These are phyloP conservation scores for Stellera chamaejasme DNA, from an alignment of 345 rosid species.

Conservation along the genomic window DNA sequence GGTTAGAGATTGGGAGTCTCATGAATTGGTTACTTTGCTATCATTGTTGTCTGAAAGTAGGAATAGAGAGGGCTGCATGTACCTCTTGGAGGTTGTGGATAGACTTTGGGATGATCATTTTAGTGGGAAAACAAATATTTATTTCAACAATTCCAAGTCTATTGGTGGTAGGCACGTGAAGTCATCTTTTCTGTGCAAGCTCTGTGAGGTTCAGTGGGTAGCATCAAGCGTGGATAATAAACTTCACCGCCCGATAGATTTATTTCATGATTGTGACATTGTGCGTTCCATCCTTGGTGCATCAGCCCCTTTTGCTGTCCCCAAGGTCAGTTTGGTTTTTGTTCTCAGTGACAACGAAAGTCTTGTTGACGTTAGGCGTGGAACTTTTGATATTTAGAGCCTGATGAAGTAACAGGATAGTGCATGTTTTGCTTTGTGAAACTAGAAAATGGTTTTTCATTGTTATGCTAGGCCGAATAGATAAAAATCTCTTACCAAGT, in stretches of 20 bases:
- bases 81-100: conserved; percentile 71
- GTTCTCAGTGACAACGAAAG: too few species aligned
- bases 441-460: neutral
- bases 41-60: conserved; percentile 33
- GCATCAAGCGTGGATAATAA: conserved; percentile 58
- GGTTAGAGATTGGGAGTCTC: conserved; percentile 84
- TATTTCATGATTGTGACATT: conserved; percentile 74
- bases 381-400: neutral
- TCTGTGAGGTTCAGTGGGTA: conserved; percentile 61
- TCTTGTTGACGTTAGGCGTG: conserved; percentile 1
- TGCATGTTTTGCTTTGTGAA: neutral
- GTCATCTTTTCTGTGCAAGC: conserved; percentile 62
- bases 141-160: conserved; percentile 13
- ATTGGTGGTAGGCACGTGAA: conserved; percentile 29
- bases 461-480: neutral
- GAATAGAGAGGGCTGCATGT: conserved; percentile 39
- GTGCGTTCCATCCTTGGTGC: conserved; percentile 69
- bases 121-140: conserved; percentile 17
- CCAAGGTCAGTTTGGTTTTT: conserved; percentile 58
- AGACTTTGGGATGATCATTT: conserved; percentile 65
- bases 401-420: neutral
- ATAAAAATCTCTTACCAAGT: neutral
- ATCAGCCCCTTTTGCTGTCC: conserved; percentile 74
- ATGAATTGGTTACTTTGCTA: conserved; percentile 51
- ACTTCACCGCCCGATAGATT: conserved; percentile 63